Base-by-base conservation (phyloP, 345 rosid species). In the Eucalyptus leucophloia region DNA sequence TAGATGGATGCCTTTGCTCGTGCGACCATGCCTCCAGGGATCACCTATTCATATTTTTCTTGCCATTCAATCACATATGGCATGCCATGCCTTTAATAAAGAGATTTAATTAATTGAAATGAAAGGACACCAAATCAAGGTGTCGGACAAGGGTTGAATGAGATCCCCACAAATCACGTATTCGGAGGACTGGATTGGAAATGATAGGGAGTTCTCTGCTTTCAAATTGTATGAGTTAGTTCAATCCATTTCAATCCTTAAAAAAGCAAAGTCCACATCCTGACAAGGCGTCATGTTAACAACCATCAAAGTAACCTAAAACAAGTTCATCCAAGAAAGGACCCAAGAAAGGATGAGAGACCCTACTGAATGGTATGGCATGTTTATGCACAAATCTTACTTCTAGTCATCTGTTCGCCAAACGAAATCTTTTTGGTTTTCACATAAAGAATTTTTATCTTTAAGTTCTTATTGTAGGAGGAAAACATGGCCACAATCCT, bases 361-460 rank as follows among this genome's bases (percentile, higher is more conserved):
- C 18, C 34, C 19, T 4, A 1, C 72, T 9, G 4, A 30, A 30
- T 3, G 4, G 9, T 2, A 30, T n/a, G 18, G 34, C 19, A 7
- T 62, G 4, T 62, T 62, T 62, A 62, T 30, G 4, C 18, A 62
- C 37, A 62, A 62, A 62, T 13, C 72, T 62, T 7, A 30, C 72
- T 60, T 54, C 28, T 21, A 8, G 26, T 54, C 58, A 1, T 54
- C 58, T 26, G 3, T 54, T 54, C 5, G 26, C 11, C 58, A 54
- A 54, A 54, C 7, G 2, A 19, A 19, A 54, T 54, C 2, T 21
- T 54, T 21, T 21, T 0, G 26, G 1, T 21, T 54, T 2, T 53
- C 58, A 53, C 8, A 17, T 7, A 19, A 53, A 53, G 24, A 53
- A 53, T 10, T 53, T 10, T 53, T 53, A 19, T 53, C 58, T 53